Percentiles rank a stretch among this genome's conserved stretches.
phyloP scores from a whole-genome alignment of 257 asterid species.

The Anisodus acutangulus region DNA sequence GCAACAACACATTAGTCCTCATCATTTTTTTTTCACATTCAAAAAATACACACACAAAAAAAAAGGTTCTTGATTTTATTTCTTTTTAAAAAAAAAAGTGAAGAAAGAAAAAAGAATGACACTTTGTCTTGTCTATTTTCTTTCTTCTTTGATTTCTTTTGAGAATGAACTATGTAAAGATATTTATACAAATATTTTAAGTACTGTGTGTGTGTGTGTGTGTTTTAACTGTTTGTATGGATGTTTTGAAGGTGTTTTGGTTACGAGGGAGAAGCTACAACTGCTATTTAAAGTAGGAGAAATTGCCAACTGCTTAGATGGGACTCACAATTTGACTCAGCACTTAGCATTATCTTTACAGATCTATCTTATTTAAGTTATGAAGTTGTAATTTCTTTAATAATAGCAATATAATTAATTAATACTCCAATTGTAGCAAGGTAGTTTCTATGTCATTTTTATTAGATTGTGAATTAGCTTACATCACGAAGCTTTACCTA shows the following conservation, averaged over 20 bases:
- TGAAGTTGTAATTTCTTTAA: not conserved
- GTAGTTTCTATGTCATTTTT: too few relatives aligned
- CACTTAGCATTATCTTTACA: not conserved
- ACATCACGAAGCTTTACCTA: too few relatives aligned
- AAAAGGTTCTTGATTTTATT: not conserved
- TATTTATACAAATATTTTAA: not conserved
- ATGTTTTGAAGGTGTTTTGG: not conserved
- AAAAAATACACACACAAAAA: not conserved
- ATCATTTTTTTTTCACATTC: conserved; percentile 40
- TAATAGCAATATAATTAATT: too few relatives aligned
- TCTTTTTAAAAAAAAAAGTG: not conserved
- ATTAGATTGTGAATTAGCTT: too few relatives aligned
- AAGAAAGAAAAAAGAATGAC: not conserved
- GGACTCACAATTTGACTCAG: conserved; percentile 26
- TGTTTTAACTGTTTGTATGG: not conserved
- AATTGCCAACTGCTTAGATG: not conserved
- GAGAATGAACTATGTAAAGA: conserved; percentile 9
- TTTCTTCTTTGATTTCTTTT: conserved; percentile 31
- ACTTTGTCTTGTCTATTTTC: conserved; percentile 18
- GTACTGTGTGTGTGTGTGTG: not conserved
- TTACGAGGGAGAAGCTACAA: conserved; percentile 9
- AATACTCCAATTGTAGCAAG: too few relatives aligned
- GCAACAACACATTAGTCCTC: conserved; percentile 24
- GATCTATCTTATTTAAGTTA: not conserved
- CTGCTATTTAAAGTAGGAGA: not conserved